These are phyloP conservation scores for Pouteria campechiana DNA, from an alignment of 179 eudicot genomes.

Conservation along the genomic window DNA sequence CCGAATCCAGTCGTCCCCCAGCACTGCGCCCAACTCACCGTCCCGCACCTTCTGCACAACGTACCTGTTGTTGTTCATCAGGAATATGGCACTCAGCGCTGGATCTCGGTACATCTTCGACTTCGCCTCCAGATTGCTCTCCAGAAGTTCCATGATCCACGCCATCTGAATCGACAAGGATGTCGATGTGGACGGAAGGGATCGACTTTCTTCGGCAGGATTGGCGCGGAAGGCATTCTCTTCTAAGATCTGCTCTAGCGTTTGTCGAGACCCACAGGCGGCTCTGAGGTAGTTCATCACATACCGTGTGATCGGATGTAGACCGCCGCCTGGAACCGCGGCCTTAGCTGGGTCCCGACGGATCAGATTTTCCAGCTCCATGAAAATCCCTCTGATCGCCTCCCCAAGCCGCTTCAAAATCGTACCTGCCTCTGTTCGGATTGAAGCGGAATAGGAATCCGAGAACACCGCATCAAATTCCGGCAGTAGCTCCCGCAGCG, in stretches of 20 bases:
- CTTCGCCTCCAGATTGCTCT: constrained; percentile 79
- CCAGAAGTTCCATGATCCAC: constrained; percentile 84
- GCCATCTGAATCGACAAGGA: constrained; percentile 63
- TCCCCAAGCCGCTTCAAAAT: constrained; percentile 84
- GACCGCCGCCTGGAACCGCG: constrained; percentile 73
- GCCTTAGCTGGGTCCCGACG: constrained; percentile 77
- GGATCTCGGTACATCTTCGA: constrained; percentile 62
- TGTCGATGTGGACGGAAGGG: constrained; percentile 17
- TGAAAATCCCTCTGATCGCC: constrained; percentile 65
- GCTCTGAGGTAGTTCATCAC: constrained; percentile 83
- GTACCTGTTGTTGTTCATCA: constrained; percentile 90
- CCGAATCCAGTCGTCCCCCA: constrained; percentile 82
- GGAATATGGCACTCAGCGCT: constrained; percentile 59
- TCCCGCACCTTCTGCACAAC: constrained; percentile 76
- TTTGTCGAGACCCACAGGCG: constrained; percentile 62
- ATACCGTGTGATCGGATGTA: constrained; percentile 85
- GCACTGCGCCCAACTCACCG: constrained; percentile 51
- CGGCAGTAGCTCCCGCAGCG: constrained; percentile 68
- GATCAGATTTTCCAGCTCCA: constrained; percentile 82
- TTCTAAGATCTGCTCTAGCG: constrained; percentile 69
- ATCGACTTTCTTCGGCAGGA: constrained; percentile 14
- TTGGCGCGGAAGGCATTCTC: constrained; percentile 27
- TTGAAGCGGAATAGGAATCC: constrained; percentile 51
- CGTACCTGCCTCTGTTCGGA: constrained; percentile 58
- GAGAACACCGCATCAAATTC: constrained; percentile 67